Base-by-base conservation (phyloP, 768 basidiomycete species). In the Mycena belliarum region DNA sequence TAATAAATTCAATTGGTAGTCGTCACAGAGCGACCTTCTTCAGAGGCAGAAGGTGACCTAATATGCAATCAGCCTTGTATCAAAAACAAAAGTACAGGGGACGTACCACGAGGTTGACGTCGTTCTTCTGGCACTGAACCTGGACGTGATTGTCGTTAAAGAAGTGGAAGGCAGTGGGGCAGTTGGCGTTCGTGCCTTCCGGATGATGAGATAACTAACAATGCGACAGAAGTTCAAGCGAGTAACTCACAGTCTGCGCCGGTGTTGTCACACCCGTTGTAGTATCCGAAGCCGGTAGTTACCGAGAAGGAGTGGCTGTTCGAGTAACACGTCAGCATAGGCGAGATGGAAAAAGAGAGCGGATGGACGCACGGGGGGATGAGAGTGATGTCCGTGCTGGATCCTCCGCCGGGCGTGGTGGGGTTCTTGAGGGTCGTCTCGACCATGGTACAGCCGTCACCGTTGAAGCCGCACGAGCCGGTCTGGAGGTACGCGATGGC, bases 371-470 rank as follows among this genome's bases (percentile, higher is more conserved):
- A 73, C 73, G 72, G 71, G 40, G 68, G 52, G 26, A 75, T 72
- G 29, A 73, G 62, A 11, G 70, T 68, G 35, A 74, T 61, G 47
- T 75, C 75, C 7, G 71, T 66, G 63, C 70, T 72, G 20, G 75
- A 75, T 9, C 72, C 73, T 42, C 65, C 61, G 9, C 72, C 74
- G 5, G 71, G 63, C 21, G 56, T 57, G 6, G 67, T 68, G 6
- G 74, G 73, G 59, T 76, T 74, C 9, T 9, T 5, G 38, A 76
- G 65, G n/a, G 69, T 73, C 3, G 66, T 68, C 59, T 76, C 73
- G 21, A 76, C 55, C 21, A 69, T 50, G 18, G 70, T 72, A 60
- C 74, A 76, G 6, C 69, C 63, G 43, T 75, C 74, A 1, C 74
- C 74, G 51, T 74, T 74, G 54, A 55, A 55, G 29, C 21, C 21